Conservation (phyloP, 75 land plant species). For the Cupressus sempervirens region DNA sequence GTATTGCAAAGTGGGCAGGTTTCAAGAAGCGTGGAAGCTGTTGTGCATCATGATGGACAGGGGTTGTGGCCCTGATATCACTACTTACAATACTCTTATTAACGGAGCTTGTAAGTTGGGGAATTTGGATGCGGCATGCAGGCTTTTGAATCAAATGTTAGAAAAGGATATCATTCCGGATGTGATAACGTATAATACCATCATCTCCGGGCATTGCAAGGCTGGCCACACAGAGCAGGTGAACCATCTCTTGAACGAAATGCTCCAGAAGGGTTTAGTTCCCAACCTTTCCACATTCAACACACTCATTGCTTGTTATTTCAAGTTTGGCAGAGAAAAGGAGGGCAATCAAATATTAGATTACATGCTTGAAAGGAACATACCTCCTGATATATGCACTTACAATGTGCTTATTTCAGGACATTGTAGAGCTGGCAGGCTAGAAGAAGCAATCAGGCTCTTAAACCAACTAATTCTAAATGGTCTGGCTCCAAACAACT, state of each 20-base stretch:
- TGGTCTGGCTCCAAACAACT: slow-evolving; percentile 35
- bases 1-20: slow-evolving; percentile 34
- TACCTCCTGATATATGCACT: slow-evolving; percentile 26
- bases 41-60: slow-evolving; percentile 47
- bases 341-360: slow-evolving; percentile 40
- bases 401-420: slow-evolving; percentile 50
- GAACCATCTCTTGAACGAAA: slow-evolving; percentile 37
- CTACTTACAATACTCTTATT: slow-evolving; percentile 50
- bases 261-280: slow-evolving; percentile 43
- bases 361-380: slow-evolving; percentile 18
- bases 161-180: slow-evolving; percentile 33
- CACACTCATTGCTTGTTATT: slow-evolving; percentile 50
- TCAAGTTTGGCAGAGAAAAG: slow-evolving; percentile 41
- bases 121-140: slow-evolving; percentile 48
- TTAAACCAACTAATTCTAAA: slow-evolving; percentile 38
- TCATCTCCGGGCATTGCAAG: slow-evolving; percentile 67
- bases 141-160: slow-evolving; percentile 35
- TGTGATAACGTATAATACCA: slow-evolving; percentile 40
- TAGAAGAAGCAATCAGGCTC: slow-evolving; percentile 54
- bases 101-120: slow-evolving; percentile 50
- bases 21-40: slow-evolving; percentile 36
- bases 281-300: slow-evolving; percentile 51
- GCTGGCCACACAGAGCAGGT: slow-evolving; percentile 52
- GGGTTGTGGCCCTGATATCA: slow-evolving; percentile 41
- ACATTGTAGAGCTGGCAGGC: slow-evolving; percentile 57